Evolutionary conservation across 371 early-diverging fungal species (phyloP).

Genomic region (Apophysomyces elegans): DNA sequence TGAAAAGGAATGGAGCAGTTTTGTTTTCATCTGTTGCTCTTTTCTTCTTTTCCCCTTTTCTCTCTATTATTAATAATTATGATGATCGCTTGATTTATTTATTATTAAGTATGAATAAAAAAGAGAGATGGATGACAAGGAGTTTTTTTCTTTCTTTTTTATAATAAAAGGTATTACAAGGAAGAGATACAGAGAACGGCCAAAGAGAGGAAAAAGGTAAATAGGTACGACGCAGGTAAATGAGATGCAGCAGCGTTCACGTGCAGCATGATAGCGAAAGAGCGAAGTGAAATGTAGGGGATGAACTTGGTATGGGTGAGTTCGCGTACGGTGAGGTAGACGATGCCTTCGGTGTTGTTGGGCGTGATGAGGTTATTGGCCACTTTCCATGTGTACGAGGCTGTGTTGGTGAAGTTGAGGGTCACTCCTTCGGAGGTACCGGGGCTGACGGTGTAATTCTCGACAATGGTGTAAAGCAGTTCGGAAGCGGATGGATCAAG

Average conservation of each 20-base stretch:
- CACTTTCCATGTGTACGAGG: conserved; percentile 43
- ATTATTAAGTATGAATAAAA: too few species aligned
- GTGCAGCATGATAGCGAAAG: conserved; percentile 15
- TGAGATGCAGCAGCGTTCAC: conserved; percentile 4
- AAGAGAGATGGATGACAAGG: too few species aligned
- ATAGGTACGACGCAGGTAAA: background rate
- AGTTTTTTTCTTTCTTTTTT: too few species aligned
- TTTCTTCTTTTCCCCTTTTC: too few species aligned
- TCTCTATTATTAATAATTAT: too few species aligned
- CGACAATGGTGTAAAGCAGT: conserved; percentile 26
- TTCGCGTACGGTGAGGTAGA: conserved; percentile 36
- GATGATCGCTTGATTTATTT: too few species aligned
- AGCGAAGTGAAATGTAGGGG: background rate
- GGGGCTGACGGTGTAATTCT: conserved; percentile 19
- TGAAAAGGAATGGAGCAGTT: too few species aligned
- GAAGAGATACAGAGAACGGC: conserved; percentile 6
- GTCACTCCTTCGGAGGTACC: conserved; percentile 42
- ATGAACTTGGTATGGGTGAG: conserved; percentile 11
- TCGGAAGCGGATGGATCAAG: conserved; percentile 20
- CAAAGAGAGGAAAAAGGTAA: conserved; percentile 6
- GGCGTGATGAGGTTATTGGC: conserved; percentile 35
- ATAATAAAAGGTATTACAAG: background rate
- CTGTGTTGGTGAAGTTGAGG: conserved; percentile 24
- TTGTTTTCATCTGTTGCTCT: too few species aligned
- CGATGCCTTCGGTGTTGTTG: conserved; percentile 29